Conservation (phyloP, 495 filamentous ascomycete genomes). For the Apodospora peruviana region DNA sequence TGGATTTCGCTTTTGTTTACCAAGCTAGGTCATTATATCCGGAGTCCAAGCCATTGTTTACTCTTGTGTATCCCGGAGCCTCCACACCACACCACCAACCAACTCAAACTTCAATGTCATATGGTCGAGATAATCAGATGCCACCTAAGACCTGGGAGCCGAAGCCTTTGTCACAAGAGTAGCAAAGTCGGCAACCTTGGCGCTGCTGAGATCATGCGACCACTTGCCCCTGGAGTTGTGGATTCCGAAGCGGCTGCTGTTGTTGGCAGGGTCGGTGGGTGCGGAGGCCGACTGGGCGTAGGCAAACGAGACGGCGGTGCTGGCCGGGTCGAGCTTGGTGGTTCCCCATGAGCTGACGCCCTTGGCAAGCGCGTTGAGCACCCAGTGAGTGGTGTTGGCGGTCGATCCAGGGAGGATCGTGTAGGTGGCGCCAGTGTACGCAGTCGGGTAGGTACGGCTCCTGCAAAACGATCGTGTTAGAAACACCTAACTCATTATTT, state of each 20-base stretch:
- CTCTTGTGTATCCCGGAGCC: not conserved
- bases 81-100: not conserved
- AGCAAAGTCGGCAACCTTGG: constrained; percentile 34
- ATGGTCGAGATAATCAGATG: too few relatives aligned
- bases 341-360: constrained; percentile 29
- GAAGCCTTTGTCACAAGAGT: constrained; percentile 21
- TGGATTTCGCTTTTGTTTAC: too few relatives aligned
- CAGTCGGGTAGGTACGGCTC: constrained; percentile 20
- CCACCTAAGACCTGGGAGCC: too few relatives aligned
- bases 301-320: constrained; percentile 31
- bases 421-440: constrained; percentile 20
- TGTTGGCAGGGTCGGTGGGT: constrained; percentile 28
- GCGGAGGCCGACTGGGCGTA: constrained; percentile 30
- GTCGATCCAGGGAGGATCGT: constrained; percentile 19
- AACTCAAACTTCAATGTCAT: too few relatives aligned
- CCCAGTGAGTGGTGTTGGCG: constrained; percentile 34
- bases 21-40: too few relatives aligned
- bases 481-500: not conserved
- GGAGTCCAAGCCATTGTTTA: too few relatives aligned
- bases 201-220: constrained; percentile 28
- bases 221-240: constrained; percentile 34
- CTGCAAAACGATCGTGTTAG: constrained; percentile 8
- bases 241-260: constrained; percentile 32
- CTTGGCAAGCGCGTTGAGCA: constrained; percentile 28
- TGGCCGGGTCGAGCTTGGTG: constrained; percentile 31